Evolutionary conservation across 768 basidiomycete species (phyloP).

Genomic region (Podaxis sp.): DNA sequence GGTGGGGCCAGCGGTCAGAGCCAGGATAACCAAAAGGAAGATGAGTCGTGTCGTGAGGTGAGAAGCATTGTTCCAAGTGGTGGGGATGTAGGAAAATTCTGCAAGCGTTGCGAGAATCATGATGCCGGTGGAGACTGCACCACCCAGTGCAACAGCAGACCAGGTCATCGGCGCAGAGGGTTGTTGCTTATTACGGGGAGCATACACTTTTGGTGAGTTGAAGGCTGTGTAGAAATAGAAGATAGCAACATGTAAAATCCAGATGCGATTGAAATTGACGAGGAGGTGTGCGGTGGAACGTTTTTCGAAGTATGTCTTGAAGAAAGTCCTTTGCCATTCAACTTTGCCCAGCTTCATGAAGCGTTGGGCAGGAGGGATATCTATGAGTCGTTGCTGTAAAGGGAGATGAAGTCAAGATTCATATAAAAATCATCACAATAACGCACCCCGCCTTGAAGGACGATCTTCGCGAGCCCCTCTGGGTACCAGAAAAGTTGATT

Average conservation of each 20-base stretch:
- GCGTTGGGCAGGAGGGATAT: slow-evolving; percentile 87
- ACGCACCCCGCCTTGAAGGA: slow-evolving; percentile 81
- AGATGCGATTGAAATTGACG: slow-evolving; percentile 99
- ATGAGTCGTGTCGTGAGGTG: slow-evolving; percentile 92
- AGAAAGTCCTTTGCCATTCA: slow-evolving; percentile 94
- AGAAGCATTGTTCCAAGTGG: slow-evolving; percentile 98
- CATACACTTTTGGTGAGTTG: slow-evolving; percentile 92
- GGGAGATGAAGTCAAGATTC: slow-evolving; percentile 11
- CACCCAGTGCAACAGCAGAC: slow-evolving; percentile 95
- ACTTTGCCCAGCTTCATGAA: slow-evolving; percentile 91
- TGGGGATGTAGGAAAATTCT: slow-evolving; percentile 96
- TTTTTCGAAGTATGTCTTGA: slow-evolving; percentile 99
- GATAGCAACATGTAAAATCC: slow-evolving; percentile 92
- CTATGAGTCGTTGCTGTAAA: slow-evolving; percentile 82
- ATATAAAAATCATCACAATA: not conserved
- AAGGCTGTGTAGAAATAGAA: slow-evolving; percentile 99
- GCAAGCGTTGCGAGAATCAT: slow-evolving; percentile 93
- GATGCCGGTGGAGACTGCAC: slow-evolving; percentile 89
- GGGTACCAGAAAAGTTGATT: slow-evolving; percentile 99
- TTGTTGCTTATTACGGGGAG: slow-evolving; percentile 57
- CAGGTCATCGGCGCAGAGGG: slow-evolving; percentile 91
- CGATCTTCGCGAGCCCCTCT: slow-evolving; percentile 92
- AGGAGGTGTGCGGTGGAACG: slow-evolving; percentile 90
- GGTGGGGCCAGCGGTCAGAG: slow-evolving; percentile 89
- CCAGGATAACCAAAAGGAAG: slow-evolving; percentile 91